Percentiles rank a stretch among this genome's conserved stretches.
These are phyloP conservation scores for Penicillium odoratum DNA, from an alignment of 495 filamentous ascomycete species.

Conservation along the genomic window DNA sequence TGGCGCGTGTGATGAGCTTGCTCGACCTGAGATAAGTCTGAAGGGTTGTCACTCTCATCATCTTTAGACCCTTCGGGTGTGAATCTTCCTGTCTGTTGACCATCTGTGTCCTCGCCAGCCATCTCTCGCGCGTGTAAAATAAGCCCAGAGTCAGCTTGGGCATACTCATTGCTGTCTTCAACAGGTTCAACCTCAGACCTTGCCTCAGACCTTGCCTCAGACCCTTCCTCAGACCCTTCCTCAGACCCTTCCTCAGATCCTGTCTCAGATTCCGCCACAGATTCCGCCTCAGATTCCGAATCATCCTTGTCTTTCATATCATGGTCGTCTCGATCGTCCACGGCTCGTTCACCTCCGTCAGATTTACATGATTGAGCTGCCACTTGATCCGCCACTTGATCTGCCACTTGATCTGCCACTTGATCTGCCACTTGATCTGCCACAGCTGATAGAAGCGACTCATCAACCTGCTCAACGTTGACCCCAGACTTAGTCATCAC, in stretches of 20 bases:
- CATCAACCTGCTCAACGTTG: neutral
- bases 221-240: neutral
- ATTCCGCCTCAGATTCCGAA: neutral
- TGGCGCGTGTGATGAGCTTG: neutral
- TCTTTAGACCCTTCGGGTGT: too few species aligned
- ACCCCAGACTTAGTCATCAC: neutral
- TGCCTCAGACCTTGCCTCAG: neutral
- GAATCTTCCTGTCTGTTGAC: neutral
- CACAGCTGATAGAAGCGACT: neutral
- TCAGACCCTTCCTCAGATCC: neutral
- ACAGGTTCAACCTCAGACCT: neutral
- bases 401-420: too few species aligned
- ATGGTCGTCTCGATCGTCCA: neutral
- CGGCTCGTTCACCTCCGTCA: neutral
- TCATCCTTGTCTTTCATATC: neutral
- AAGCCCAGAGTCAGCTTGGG: neutral
- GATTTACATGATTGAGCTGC: neutral
- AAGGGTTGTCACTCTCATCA: neutral
- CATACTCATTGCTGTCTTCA: neutral
- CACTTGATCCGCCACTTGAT: neutral
- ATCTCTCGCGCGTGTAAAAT: neutral
- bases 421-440: neutral
- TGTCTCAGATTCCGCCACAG: too few species aligned
- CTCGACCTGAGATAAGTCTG: neutral
- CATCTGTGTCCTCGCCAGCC: neutral